phyloP scores from a whole-genome alignment of 2,329 filamentous ascomycete species.

The Orbilia oligospora region DNA sequence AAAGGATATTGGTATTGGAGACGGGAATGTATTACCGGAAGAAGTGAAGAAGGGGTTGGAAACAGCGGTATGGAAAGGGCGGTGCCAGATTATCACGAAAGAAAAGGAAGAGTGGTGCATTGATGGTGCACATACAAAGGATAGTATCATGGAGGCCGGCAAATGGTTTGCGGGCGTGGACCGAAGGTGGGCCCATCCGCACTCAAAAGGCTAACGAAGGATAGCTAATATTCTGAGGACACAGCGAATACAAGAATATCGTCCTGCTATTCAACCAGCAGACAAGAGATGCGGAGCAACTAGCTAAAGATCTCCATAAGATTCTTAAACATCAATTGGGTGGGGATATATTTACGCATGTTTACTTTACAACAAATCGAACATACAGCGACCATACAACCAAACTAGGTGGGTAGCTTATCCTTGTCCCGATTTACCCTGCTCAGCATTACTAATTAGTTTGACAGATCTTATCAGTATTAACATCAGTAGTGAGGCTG shows the following conservation, averaged over 20 bases:
- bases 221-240: not conserved
- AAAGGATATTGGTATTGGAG: slow-evolving; percentile 66
- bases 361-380: slow-evolving; percentile 85
- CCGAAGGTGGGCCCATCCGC: slow-evolving; percentile 21
- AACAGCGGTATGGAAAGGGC: slow-evolving; percentile 78
- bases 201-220: not conserved
- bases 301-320: slow-evolving; percentile 76
- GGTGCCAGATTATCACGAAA: slow-evolving; percentile 79
- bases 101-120: slow-evolving; percentile 79
- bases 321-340: slow-evolving; percentile 66
- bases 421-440: slow-evolving; percentile 65
- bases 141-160: slow-evolving; percentile 83
- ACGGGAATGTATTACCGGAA: slow-evolving; percentile 70
- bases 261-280: slow-evolving; percentile 94
- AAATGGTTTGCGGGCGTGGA: slow-evolving; percentile 77
- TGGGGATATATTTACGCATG: slow-evolving; percentile 74
- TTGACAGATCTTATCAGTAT: slow-evolving; percentile 73
- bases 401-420: slow-evolving; percentile 68
- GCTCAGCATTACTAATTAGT: not conserved
- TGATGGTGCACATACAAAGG: slow-evolving; percentile 88
- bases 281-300: slow-evolving; percentile 79
- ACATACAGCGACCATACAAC: slow-evolving; percentile 71
- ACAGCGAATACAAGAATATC: slow-evolving; percentile 64
- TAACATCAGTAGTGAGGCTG: slow-evolving; percentile 74
- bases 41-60: slow-evolving; percentile 78